phyloP scores from a whole-genome alignment of 768 basidiomycete species.

The Psilocybe cyanescens region DNA sequence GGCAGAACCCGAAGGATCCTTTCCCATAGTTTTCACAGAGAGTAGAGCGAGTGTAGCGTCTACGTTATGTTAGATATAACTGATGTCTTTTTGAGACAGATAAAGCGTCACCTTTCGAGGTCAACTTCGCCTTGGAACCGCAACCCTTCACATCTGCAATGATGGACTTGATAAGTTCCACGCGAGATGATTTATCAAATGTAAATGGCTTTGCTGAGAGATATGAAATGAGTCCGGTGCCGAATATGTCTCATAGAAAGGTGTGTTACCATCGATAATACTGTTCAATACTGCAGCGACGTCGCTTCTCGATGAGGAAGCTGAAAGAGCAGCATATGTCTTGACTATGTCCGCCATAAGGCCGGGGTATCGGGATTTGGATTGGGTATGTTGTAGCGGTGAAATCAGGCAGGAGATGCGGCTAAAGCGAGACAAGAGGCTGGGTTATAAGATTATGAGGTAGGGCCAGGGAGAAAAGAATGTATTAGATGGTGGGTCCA shows the following conservation, averaged over 20 bases:
- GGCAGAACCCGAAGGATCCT: slow-evolving; percentile 68
- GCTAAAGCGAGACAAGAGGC: not conserved
- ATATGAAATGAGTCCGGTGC: slow-evolving; percentile 1
- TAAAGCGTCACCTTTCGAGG: slow-evolving; percentile 53
- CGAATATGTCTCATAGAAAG: slow-evolving; percentile 2
- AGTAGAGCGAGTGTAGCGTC: slow-evolving; percentile 71
- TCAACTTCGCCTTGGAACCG: slow-evolving; percentile 51
- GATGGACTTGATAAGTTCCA: slow-evolving; percentile 58
- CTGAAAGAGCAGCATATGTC: slow-evolving; percentile 50
- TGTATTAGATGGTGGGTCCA: not conserved
- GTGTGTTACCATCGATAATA: slow-evolving; percentile 49
- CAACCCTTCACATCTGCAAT: slow-evolving; percentile 59
- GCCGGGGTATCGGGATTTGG: slow-evolving; percentile 2
- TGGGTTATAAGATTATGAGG: slow-evolving; percentile 1
- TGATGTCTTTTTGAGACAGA: not conserved
- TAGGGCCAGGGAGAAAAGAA: slow-evolving; percentile 8
- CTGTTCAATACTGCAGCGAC: slow-evolving; percentile 51
- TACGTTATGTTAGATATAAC: slow-evolving; percentile 29
- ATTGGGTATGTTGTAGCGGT: not conserved
- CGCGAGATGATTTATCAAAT: slow-evolving; percentile 51
- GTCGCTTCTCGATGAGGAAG: slow-evolving; percentile 48
- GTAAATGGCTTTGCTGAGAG: slow-evolving; percentile 48
- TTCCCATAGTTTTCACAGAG: slow-evolving; percentile 77
- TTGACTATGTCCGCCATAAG: slow-evolving; percentile 51
- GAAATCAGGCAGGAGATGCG: not conserved